Evolutionary conservation across 1,139 yeast genomes (phyloP).

Genomic region (Taiozyma sp.): DNA sequence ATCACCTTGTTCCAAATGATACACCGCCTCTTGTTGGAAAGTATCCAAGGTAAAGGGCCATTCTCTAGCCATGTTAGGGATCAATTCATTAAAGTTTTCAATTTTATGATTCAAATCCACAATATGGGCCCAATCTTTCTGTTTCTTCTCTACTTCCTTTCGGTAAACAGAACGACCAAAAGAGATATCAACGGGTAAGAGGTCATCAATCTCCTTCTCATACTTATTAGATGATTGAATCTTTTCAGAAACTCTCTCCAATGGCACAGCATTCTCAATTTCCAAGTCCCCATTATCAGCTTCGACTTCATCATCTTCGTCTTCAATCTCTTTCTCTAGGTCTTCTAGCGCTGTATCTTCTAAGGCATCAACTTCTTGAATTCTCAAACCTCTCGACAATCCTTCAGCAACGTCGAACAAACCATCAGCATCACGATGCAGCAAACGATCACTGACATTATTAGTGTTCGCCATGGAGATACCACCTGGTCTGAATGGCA

Average conservation of each 20-base stretch:
- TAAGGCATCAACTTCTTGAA: slow-evolving; percentile 3
- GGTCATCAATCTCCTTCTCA: slow-evolving; percentile 55
- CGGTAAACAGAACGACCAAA: slow-evolving; percentile 36
- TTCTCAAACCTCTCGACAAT: slow-evolving; percentile 60
- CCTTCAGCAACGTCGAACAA: slow-evolving; percentile 84
- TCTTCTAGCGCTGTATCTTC: slow-evolving; percentile 3
- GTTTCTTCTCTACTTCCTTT: slow-evolving; percentile 21
- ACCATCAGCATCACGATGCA: slow-evolving; percentile 71
- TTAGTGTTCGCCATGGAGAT: slow-evolving; percentile 34
- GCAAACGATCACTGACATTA: slow-evolving; percentile 24
- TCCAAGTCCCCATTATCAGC: slow-evolving; percentile 1
- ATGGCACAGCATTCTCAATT: slow-evolving; percentile 1
- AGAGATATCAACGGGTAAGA: slow-evolving; percentile 63
- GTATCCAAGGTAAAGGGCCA: slow-evolving; percentile 95
- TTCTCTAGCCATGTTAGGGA: slow-evolving; percentile 87
- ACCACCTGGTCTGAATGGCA: slow-evolving; percentile 97
- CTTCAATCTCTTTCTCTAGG: slow-evolving; percentile 15
- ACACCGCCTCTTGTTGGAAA: slow-evolving; percentile 95
- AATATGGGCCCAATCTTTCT: slow-evolving; percentile 87
- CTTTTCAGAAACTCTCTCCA: background rate
- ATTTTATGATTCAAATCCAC: slow-evolving; percentile 82
- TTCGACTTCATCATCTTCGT: slow-evolving; percentile 20
- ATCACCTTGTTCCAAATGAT: slow-evolving; percentile 94
- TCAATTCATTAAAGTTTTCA: slow-evolving; percentile 78
- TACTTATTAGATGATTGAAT: slow-evolving; percentile 6